A percentile compares a stretch with the other conserved stretches of the same genome.
These are phyloP conservation scores for Endocalyx cinctus DNA, from an alignment of 2,329 filamentous ascomycete species.

Conservation along the genomic window DNA sequence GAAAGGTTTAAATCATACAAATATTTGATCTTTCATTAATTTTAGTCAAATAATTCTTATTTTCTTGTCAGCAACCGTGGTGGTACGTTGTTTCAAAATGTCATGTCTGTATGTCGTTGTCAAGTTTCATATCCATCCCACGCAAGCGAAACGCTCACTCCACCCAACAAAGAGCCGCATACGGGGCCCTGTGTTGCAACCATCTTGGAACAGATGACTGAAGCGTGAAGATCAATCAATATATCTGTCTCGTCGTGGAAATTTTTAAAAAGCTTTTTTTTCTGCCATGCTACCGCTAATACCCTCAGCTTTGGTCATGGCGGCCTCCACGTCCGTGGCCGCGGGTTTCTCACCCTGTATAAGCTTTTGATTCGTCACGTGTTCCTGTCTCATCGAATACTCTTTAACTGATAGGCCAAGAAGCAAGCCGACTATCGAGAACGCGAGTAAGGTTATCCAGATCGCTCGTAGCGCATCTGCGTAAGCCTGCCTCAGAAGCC, in stretches of 20 bases:
- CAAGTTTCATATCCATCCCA: neutral
- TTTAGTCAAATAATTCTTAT: neutral
- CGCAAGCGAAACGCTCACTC: too few relatives aligned
- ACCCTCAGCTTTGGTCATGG: too few relatives aligned
- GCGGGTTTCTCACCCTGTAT: slow-evolving; percentile 1
- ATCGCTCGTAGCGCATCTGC: neutral
- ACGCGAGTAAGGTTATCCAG: slow-evolving; percentile 1
- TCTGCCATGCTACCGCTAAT: too few relatives aligned
- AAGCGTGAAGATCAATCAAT: too few relatives aligned
- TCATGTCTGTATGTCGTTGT: neutral
- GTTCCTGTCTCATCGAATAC: slow-evolving; percentile 1
- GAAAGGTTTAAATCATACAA: neutral
- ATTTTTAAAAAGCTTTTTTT: neutral
- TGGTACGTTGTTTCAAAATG: neutral
- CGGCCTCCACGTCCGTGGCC: too few relatives aligned
- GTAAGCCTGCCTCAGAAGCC: neutral
- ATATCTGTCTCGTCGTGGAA: too few relatives aligned
- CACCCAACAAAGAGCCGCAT: too few relatives aligned
- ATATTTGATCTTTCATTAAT: neutral
- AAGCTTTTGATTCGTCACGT: neutral
- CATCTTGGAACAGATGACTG: too few relatives aligned
- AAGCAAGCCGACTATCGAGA: too few relatives aligned
- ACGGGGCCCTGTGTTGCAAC: too few relatives aligned
- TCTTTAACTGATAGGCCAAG: too few relatives aligned
- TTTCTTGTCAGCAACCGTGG: neutral